Percentiles rank a stretch among this genome's conserved stretches.
phyloP scores from a whole-genome alignment of 306 rosid genomes.

The Fragaria ananassa region DNA sequence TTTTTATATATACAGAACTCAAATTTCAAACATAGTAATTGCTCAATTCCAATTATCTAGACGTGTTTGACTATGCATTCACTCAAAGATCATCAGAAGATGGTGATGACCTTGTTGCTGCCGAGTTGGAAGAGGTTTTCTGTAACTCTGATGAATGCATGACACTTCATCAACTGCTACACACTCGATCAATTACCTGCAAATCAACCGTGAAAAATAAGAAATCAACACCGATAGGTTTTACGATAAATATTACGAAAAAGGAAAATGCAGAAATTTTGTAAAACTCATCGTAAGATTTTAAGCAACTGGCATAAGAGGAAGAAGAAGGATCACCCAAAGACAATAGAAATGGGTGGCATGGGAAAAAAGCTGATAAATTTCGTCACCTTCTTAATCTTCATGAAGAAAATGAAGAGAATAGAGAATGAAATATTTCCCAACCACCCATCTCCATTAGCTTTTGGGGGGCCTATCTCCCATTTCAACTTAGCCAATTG shows the following conservation, averaged over 20 bases:
- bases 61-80: not conserved
- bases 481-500: conserved; percentile 19
- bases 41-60: not conserved
- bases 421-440: not conserved
- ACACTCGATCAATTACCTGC: not conserved
- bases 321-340: conserved; percentile 19
- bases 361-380: conserved; percentile 13
- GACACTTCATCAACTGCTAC: not conserved
- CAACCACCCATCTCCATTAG: conserved; percentile 22
- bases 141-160: not conserved
- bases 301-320: not conserved
- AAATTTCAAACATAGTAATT: not conserved
- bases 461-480: conserved; percentile 17
- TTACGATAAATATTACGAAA: not conserved
- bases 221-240: not conserved
- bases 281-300: not conserved
- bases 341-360: conserved; percentile 27
- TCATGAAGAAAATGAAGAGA: not conserved
- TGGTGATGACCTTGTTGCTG: not conserved
- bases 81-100: not conserved
- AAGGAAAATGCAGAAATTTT: not conserved
- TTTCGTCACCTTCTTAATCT: not conserved
- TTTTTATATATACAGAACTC: not conserved
- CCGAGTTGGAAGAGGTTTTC: not conserved
- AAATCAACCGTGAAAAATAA: not conserved